Evolutionary conservation across 352 stramenopile species (phyloP), one percentile per base, ranked within the genome.

Genomic region (Pythium biforme): DNA sequence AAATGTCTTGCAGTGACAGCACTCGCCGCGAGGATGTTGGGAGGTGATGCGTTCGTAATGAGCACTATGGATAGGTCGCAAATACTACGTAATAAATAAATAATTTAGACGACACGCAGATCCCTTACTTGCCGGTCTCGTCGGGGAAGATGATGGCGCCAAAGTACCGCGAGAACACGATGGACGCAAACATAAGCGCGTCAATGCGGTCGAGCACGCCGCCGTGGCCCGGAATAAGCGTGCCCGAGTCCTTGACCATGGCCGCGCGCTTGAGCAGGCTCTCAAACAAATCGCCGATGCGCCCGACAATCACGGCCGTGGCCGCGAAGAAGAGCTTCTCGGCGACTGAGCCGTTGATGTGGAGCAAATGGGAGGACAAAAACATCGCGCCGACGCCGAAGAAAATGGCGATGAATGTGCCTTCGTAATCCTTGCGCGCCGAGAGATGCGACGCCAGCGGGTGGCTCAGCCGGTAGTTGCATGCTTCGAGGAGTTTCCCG

Each of bases 241-340:
- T 86, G 17, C 95, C 95, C 46, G 96, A 98, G 70, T 98, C 94
- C 67, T 98, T 98, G 49, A 99, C 76, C 0, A 88, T 81, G 17
- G 94, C 93, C 73, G 97, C 92, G 45, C 95, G 82, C 75, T 99
- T 99, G 17, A 98, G 68, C 77, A 99, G 94, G 15, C 85, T 97
- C 56, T 97, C 93, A 22, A 97, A 98, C n/a, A 99, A 74, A 64
- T 98, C 95, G 33, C 96, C 96, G n/a, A 98, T 75, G n/a, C 98
- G 83, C 9, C 94, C 95, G 27, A 98, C 73, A 29, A 98, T 81
- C n/a, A 98, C 81, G 14, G 90, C 96, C 4, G 98, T 54, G 4
- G 98, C 64, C 0, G 83, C 85, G 49, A 98, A 83, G 9, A 81
- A 66, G 0, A 97, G 62, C 51, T 88, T 86, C 7, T 88, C 90